Base-by-base conservation (phyloP, 164 flowering plant species). In the Kalanchoe fedtschenkoi region DNA sequence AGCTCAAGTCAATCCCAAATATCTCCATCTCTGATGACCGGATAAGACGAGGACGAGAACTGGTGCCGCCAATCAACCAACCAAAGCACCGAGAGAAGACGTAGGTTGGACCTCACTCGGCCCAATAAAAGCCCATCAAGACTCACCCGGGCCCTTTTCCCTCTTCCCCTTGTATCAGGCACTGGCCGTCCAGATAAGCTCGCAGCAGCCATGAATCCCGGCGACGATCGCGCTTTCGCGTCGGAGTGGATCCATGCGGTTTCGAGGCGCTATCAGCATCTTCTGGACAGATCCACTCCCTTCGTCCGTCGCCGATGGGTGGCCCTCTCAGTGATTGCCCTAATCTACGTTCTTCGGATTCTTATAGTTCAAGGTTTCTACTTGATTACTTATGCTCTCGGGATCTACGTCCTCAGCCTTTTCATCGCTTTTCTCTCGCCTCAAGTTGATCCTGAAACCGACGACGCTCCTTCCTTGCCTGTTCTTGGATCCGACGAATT, bases 1-100 rank as follows among this genome's bases (percentile, higher is more conserved):
- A 95, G 60, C 87, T 62, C 35, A 88, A 80, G 72, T 95, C 90
- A 44, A 89, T 80, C 7, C 99, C 97, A 0, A 88, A 44, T 29
- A 77, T 73, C 72, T 77, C 80, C 89, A 89, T 71, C 37, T 17
- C 56, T 5, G 39, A 5, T 37, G 39, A 37, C 13, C 39, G 39
- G n/a, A n/a, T n/a, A n/a, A n/a, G n/a, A n/a, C n/a, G n/a, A n/a
- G n/a, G n/a, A n/a, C n/a, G n/a, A n/a, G n/a, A n/a, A n/a, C n/a
- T n/a, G n/a, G n/a, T n/a, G n/a, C n/a, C n/a, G n/a, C n/a, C n/a
- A n/a, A n/a, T n/a, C n/a, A n/a, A 37, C 39, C 39, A 6, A 37
- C 39, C 11, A 37, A n/a, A n/a, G n/a, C n/a, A n/a, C n/a, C n/a
- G n/a, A n/a, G n/a, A n/a, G n/a, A n/a, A n/a, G n/a, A n/a, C n/a